These are phyloP conservation scores for Exophiala aquamarina DNA, from an alignment of 2,329 filamentous ascomycete genomes.

Conservation along the genomic window DNA sequence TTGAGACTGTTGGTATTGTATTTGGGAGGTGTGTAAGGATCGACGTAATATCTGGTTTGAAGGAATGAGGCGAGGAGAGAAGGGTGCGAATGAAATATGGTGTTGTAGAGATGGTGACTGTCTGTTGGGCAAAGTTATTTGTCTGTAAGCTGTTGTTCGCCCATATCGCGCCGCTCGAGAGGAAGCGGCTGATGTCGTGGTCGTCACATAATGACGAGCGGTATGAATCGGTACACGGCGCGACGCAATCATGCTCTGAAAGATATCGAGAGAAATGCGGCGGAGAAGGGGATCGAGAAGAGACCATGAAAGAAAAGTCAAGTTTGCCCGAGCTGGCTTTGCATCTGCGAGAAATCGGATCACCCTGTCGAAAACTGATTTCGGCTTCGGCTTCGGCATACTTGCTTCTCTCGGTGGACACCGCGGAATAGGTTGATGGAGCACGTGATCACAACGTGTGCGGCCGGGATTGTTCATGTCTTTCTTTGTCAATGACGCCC, in stretches of 20 bases:
- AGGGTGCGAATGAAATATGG: conserved; percentile 9
- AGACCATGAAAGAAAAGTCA: too few relatives aligned
- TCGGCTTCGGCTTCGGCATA: too few relatives aligned
- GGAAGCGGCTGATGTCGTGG: conserved; percentile 18
- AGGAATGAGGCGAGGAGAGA: conserved; percentile 14
- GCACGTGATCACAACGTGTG: too few relatives aligned
- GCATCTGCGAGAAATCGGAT: too few relatives aligned
- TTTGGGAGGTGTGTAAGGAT: conserved; percentile 23
- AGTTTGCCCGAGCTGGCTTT: too few relatives aligned
- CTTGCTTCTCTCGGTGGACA: too few relatives aligned
- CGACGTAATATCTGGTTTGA: conserved; percentile 17
- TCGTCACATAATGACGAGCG: conserved; percentile 28
- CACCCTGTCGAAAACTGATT: too few relatives aligned
- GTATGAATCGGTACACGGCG: conserved; percentile 22
- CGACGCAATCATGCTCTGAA: conserved; percentile 28
- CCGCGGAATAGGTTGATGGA: too few relatives aligned
- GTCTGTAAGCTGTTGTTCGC: conserved; percentile 22
- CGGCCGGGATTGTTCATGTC: too few relatives aligned
- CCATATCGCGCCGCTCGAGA: conserved; percentile 23
- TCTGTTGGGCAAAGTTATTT: conserved; percentile 10
- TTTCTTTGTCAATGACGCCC: too few relatives aligned
- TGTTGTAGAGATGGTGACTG: conserved; percentile 6
- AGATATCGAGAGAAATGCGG: too few relatives aligned
- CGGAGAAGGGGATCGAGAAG: too few relatives aligned
- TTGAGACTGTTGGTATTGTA: conserved; percentile 24